These are phyloP conservation scores for Nothophaeocryptopus gaeumannii DNA, from an alignment of 2,329 filamentous ascomycete genomes.

Conservation along the genomic window DNA sequence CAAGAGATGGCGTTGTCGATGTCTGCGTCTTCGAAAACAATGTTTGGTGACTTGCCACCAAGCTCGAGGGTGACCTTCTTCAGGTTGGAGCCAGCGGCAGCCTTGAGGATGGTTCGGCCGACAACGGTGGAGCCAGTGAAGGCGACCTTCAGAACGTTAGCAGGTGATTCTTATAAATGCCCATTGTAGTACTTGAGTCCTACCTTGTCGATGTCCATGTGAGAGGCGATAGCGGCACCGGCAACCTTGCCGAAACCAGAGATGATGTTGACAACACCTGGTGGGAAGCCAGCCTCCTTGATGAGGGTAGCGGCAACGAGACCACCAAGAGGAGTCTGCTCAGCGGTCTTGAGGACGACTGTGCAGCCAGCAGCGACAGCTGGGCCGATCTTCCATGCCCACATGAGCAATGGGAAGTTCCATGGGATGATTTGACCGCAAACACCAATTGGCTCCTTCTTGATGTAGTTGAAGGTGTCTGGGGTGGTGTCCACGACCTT, in stretches of 20 bases:
- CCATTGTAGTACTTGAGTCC: too few relatives aligned
- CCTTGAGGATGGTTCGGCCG: constrained; percentile 76
- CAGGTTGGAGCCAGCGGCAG: constrained; percentile 71
- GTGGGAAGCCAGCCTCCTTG: constrained; percentile 75
- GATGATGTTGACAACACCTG: constrained; percentile 67
- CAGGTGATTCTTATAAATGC: too few relatives aligned
- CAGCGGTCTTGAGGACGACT: constrained; percentile 70
- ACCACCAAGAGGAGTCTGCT: constrained; percentile 71
- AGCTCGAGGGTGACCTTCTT: constrained; percentile 81
- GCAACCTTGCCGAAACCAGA: constrained; percentile 76
- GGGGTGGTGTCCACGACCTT: constrained; percentile 78
- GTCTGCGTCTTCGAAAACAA: constrained; percentile 74
- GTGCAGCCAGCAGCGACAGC: constrained; percentile 71
- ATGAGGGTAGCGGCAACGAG: constrained; percentile 63
- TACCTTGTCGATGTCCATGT: constrained; percentile 76
- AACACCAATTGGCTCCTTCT: constrained; percentile 64
- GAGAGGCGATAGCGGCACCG: constrained; percentile 70
- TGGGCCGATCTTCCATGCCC: constrained; percentile 72
- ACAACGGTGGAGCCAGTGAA: constrained; percentile 76
- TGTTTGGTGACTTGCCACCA: constrained; percentile 77
- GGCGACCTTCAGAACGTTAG: constrained; percentile 48
- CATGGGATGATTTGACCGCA: constrained; percentile 80
- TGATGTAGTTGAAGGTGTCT: constrained; percentile 80
- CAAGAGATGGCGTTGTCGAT: constrained; percentile 74
- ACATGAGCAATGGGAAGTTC: constrained; percentile 30